These are phyloP conservation scores for Leccinum subgranulosum DNA, from an alignment of 768 basidiomycete genomes.

Conservation along the genomic window DNA sequence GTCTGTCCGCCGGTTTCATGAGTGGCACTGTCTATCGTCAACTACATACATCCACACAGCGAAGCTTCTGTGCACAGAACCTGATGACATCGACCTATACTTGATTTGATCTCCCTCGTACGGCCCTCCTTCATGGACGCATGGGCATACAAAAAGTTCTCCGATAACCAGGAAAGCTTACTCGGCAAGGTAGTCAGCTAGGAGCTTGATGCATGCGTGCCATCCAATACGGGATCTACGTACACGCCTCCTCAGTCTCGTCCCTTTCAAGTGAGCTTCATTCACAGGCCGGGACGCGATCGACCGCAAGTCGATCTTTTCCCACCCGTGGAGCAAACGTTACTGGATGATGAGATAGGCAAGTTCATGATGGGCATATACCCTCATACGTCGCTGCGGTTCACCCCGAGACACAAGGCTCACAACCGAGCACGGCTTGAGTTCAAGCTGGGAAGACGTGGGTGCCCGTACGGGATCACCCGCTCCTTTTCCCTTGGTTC, in stretches of 20 bases:
- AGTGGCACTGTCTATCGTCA: too few species aligned
- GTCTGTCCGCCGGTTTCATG: too few species aligned
- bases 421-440: slow-evolving; percentile 37
- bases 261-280: neutral
- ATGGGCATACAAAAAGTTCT: slow-evolving; percentile 72
- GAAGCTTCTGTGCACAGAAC: slow-evolving; percentile 69
- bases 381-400: slow-evolving; percentile 2
- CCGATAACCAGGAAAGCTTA: slow-evolving; percentile 53
- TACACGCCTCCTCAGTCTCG: too few species aligned
- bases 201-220: slow-evolving; percentile 55
- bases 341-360: slow-evolving; percentile 57
- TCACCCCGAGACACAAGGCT: slow-evolving; percentile 1
- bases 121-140: slow-evolving; percentile 64
- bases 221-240: neutral
- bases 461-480: slow-evolving; percentile 18
- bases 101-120: slow-evolving; percentile 60
- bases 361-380: slow-evolving; percentile 23
- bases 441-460: slow-evolving; percentile 20
- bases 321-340: too few species aligned
- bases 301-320: too few species aligned
- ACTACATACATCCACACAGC: slow-evolving; percentile 38
- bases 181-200: slow-evolving; percentile 61
- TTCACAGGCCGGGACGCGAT: too few species aligned
- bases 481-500: neutral
- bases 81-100: slow-evolving; percentile 67